Conservation (phyloP, 306 rosid genomes). For the Quercus ilex region DNA sequence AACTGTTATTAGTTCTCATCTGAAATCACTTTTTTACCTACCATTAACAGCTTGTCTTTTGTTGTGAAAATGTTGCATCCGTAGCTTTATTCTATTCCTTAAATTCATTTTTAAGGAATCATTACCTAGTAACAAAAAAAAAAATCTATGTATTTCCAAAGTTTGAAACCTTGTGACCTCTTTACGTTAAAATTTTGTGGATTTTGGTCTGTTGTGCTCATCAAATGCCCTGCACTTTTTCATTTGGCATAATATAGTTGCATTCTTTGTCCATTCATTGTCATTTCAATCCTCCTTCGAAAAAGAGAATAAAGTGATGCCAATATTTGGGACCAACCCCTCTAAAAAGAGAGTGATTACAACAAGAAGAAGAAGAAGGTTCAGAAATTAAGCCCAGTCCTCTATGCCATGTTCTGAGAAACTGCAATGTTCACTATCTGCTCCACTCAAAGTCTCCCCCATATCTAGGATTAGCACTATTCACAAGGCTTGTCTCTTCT, state of each 20-base stretch:
- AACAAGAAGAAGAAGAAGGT: background rate
- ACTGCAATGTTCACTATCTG: conserved; percentile 34
- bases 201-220: too few relatives aligned
- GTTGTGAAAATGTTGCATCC: too few relatives aligned
- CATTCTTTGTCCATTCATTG: background rate
- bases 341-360: background rate
- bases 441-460: conserved; percentile 91
- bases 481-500: conserved; percentile 39
- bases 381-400: background rate
- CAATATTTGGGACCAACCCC: background rate
- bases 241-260: background rate
- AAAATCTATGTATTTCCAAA: too few relatives aligned
- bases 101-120: too few relatives aligned
- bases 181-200: too few relatives aligned
- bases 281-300: background rate
- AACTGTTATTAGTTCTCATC: too few relatives aligned
- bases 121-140: too few relatives aligned
- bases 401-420: background rate
- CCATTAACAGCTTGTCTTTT: too few relatives aligned
- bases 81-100: too few relatives aligned
- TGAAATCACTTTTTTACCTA: too few relatives aligned
- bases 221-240: too few relatives aligned
- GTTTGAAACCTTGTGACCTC: too few relatives aligned
- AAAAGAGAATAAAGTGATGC: background rate
- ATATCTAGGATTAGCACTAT: conserved; percentile 48